A percentile compares a stretch with the other conserved stretches of the same genome.
Conservation (phyloP, 345 rosid species). For the Durio zibethinus region DNA sequence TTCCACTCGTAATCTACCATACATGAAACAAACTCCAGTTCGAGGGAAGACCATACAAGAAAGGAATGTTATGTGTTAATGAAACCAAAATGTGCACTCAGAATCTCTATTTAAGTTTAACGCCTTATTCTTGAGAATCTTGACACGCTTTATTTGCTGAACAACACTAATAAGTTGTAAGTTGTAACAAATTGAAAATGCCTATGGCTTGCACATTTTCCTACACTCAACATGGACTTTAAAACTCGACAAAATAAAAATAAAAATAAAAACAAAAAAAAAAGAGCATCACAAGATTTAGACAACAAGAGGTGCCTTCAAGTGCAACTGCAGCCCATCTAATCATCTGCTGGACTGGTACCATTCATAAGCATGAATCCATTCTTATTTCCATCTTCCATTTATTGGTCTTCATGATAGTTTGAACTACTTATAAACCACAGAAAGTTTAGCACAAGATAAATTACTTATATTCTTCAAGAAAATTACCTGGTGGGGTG, state of each 20-base stretch:
- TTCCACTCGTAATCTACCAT: constrained; percentile 91
- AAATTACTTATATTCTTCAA: background rate
- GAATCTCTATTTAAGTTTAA: background rate
- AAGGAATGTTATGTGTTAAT: background rate
- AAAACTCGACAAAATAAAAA: background rate
- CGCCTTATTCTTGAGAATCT: background rate
- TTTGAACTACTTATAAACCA: background rate
- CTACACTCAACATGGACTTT: background rate
- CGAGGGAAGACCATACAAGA: background rate
- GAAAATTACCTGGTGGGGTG: constrained; percentile 82
- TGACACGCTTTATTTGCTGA: background rate
- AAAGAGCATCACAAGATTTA: background rate
- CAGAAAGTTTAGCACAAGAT: background rate
- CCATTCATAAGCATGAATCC: background rate
- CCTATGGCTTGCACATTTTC: background rate
- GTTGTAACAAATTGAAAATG: background rate
- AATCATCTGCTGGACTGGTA: background rate
- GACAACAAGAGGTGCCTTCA: background rate
- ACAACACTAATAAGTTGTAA: background rate
- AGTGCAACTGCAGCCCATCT: background rate
- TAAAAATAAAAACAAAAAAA: no score
- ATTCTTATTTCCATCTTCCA: background rate
- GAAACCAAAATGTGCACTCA: background rate
- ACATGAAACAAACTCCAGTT: background rate
- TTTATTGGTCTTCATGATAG: background rate